These are phyloP conservation scores for Karstenula rhodostoma DNA, from an alignment of 2,329 filamentous ascomycete genomes.

Conservation along the genomic window DNA sequence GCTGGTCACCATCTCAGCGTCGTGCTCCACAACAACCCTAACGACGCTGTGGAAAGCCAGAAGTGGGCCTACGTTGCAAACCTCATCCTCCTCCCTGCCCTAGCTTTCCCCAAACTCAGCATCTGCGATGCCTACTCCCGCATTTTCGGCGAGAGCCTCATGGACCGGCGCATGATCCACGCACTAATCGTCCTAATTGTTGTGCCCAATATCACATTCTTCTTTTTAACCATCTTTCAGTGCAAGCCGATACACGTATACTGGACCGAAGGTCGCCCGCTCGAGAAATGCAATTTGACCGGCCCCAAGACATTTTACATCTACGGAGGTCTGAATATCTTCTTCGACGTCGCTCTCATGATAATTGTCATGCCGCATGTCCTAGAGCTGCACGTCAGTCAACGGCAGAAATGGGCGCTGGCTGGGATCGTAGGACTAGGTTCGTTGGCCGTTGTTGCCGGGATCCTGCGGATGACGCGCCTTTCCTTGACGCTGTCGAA, in stretches of 20 bases:
- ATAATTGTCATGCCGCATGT: slow-evolving; percentile 31
- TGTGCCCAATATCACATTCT: slow-evolving; percentile 25
- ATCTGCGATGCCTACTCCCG: slow-evolving; percentile 33
- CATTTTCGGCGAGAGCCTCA: slow-evolving; percentile 28
- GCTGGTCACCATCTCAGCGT: slow-evolving; percentile 25
- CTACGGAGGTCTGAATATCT: slow-evolving; percentile 25
- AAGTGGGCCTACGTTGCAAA: slow-evolving; percentile 31
- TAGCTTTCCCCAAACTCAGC: slow-evolving; percentile 31
- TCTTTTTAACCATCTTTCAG: slow-evolving; percentile 24
- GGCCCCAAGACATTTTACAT: slow-evolving; percentile 22
- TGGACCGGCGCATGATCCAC: slow-evolving; percentile 27
- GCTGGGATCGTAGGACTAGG: slow-evolving; percentile 28
- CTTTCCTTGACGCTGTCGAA: slow-evolving; percentile 18
- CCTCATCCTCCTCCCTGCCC: slow-evolving; percentile 25
- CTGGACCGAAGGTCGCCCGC: slow-evolving; percentile 31
- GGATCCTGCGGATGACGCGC: slow-evolving; percentile 30
- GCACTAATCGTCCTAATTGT: slow-evolving; percentile 20
- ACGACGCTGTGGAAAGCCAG: slow-evolving; percentile 22
- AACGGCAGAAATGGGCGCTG: slow-evolving; percentile 26
- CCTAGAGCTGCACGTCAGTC: slow-evolving; percentile 25
- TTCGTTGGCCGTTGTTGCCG: slow-evolving; percentile 26
- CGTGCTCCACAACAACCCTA: slow-evolving; percentile 3
- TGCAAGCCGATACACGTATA: slow-evolving; percentile 31
- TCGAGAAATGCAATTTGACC: slow-evolving; percentile 20
- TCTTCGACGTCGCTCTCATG: slow-evolving; percentile 29